Conservation (phyloP, 805 yeast genomes). For the Metschnikowia koreensis region DNA sequence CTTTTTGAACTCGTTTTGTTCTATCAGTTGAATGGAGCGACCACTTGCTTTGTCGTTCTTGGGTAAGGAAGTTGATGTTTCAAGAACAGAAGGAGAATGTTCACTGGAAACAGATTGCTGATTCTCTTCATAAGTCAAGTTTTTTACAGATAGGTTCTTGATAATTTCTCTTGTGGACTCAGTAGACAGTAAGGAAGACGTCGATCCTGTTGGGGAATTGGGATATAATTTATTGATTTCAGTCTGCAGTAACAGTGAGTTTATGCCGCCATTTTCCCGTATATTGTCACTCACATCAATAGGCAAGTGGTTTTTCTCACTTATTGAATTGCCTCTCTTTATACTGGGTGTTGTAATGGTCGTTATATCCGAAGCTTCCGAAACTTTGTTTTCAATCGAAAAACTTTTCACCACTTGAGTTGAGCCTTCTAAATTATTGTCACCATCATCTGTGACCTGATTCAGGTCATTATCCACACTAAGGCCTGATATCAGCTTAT, state of each 20-base stretch:
- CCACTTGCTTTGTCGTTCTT: not conserved
- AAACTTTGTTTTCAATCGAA: no score
- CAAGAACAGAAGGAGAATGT: not conserved
- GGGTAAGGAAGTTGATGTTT: not conserved
- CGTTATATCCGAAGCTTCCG: not conserved
- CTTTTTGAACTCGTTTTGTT: constrained; percentile 7
- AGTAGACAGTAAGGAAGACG: constrained; percentile 16
- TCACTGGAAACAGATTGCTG: not conserved
- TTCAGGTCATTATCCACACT: not conserved
- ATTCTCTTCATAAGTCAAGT: not conserved
- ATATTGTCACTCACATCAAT: not conserved
- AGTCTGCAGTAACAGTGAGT: not conserved
- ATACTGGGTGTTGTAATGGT: not conserved
- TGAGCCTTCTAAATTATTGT: not conserved
- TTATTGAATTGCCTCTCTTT: not conserved
- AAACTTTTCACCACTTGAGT: not conserved
- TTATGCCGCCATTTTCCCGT: not conserved
- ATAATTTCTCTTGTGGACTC: constrained; percentile 18
- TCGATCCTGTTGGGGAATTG: constrained; percentile 8
- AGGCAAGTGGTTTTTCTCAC: not conserved
- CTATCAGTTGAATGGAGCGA: not conserved
- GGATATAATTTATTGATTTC: not conserved
- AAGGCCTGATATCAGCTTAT: not conserved
- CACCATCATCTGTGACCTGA: not conserved
- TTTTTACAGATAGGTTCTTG: constrained; percentile 13